Percentiles rank a stretch among this genome's conserved stretches.
These are phyloP conservation scores for Annona squamosa DNA, from an alignment of 164 flowering plant species.

Conservation along the genomic window DNA sequence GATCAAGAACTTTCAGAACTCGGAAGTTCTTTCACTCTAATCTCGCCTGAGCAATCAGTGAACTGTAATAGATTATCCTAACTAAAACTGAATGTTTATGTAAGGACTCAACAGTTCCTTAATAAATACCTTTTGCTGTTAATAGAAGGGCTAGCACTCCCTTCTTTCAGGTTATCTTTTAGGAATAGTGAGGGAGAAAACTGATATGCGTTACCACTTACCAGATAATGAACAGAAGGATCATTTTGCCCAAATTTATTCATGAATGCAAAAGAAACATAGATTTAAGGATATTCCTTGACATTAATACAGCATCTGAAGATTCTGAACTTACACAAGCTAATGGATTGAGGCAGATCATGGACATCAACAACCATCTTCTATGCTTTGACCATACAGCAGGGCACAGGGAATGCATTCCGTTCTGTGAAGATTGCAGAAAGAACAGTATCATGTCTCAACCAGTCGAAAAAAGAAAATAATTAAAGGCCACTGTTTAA, in stretches of 20 bases:
- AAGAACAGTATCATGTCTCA: not conserved
- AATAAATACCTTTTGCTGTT: too few species aligned
- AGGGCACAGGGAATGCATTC: conserved; percentile 95
- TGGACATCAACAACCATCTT: conserved; percentile 95
- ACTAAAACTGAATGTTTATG: too few species aligned
- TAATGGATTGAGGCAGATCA: conserved; percentile 90
- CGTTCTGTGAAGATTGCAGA: conserved; percentile 47
- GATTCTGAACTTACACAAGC: conserved; percentile 66
- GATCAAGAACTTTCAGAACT: too few species aligned
- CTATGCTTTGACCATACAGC: conserved; percentile 98
- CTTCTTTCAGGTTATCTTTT: too few species aligned
- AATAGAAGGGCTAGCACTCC: too few species aligned
- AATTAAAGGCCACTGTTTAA: conserved; percentile 1
- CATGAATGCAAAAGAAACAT: not conserved
- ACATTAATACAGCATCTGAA: not conserved
- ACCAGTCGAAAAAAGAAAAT: conserved; percentile 1
- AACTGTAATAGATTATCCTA: too few species aligned
- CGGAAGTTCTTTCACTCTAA: too few species aligned
- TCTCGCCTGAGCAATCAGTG: too few species aligned
- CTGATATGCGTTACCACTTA: too few species aligned
- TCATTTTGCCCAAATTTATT: not conserved
- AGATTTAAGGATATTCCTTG: not conserved
- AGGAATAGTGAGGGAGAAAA: too few species aligned
- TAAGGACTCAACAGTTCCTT: too few species aligned
- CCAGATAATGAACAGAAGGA: too few species aligned